Evolutionary conservation across 23 red algal species (phyloP).

Genomic region (Pyropia haitanensis): DNA sequence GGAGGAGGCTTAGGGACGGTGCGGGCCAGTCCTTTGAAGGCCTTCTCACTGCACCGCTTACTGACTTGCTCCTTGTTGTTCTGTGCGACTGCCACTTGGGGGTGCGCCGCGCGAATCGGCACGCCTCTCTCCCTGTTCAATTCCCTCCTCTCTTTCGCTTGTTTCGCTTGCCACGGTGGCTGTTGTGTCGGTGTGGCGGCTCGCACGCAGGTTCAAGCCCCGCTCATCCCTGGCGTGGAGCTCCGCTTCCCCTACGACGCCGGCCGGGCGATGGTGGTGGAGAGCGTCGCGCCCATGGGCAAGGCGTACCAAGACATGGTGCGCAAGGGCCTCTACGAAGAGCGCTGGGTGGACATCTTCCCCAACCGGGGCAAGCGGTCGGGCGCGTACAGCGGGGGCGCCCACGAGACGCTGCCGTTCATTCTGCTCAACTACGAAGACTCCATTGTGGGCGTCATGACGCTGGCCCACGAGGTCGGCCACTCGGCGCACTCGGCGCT

Average conservation of each 20-base stretch:
- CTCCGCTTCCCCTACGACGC: conserved; percentile 4
- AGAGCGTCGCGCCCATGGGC: background rate
- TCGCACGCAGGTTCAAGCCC: background rate
- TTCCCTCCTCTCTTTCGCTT: background rate
- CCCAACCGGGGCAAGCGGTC: conserved; percentile 1
- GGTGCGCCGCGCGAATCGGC: too few species aligned
- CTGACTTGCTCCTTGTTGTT: too few species aligned
- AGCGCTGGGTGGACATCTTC: conserved; percentile 4
- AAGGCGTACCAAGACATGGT: background rate
- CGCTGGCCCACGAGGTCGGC: conserved; percentile 12
- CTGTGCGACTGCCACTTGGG: too few species aligned
- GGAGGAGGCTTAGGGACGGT: too few species aligned
- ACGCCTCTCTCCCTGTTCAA: too few species aligned
- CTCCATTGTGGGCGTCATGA: background rate
- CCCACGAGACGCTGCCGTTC: background rate
- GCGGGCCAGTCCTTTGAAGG: too few species aligned
- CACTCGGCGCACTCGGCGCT: conserved; percentile 1
- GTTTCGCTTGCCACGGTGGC: background rate
- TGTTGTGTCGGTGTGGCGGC: background rate
- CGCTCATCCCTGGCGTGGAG: conserved; percentile 6
- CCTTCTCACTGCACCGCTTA: too few species aligned
- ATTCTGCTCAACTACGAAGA: conserved; percentile 3
- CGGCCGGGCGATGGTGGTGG: background rate
- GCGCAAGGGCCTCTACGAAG: background rate
- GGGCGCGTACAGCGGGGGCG: background rate